Base-by-base conservation (phyloP, 2,329 filamentous ascomycete species). In the Diaporthe vexans region DNA sequence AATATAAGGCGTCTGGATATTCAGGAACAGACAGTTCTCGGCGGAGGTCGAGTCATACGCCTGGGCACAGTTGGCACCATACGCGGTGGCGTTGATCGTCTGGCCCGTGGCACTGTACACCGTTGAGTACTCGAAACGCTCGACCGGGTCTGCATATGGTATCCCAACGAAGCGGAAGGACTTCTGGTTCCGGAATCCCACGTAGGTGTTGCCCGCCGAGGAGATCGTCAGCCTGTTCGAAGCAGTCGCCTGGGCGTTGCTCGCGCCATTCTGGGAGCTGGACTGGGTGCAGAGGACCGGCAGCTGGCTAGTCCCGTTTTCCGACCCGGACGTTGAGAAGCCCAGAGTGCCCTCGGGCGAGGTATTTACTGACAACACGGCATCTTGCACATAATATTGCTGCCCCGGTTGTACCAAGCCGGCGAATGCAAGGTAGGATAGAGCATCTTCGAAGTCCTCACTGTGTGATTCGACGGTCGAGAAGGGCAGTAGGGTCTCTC, bases 251-350 rank as follows among this genome's bases (percentile, higher is more conserved):
- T 81, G 71, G 13, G 88, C 78, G 13, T 81, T 79, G 17, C 58
- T 72, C 4, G 73, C 68, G 11, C 40, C 33, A n/a, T 72, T 74
- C 33, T 74, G 73, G n/a, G 68, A 26, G 77, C 81, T 82, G 37
- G 86, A 88, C 73, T 89, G 87, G 0, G 87, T 88, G 78, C 88
- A 90, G 8, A 90, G 81, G 2, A 88, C 84, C 1, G 88, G 87
- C 5, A 88, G 79, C 5, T 59, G 37, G 15, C n/a, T n/a, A 8
- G 37, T 78, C 68, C 15, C 79, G 75, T 59, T 83, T 77, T 24
- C 74, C 75, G 21, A 76, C 70, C 1, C 82, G 78, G 17, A 80
- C 74, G 6, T 80, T 9, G 58, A 68, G 43, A 72, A 72, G 17
- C 52, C 58, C 26, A 58, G 43, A 8, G 29, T 71, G 52, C 58